Base-by-base conservation (phyloP, 2,329 filamentous ascomycete genomes). In the Scopulariopsis brevicaulis region DNA sequence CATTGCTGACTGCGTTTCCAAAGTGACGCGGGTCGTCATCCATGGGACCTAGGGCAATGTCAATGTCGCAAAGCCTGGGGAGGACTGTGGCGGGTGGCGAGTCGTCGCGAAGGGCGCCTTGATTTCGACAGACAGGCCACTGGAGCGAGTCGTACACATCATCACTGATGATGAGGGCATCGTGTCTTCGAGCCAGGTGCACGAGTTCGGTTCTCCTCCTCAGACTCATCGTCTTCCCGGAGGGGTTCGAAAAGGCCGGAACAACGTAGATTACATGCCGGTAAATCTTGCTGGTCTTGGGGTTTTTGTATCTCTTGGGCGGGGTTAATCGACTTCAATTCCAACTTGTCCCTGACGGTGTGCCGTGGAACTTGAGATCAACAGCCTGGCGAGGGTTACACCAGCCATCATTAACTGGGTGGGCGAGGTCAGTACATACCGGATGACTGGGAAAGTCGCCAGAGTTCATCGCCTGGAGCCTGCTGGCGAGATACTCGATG, bases 141-240 rank as follows among this genome's bases (percentile, higher is more conserved):
- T 92, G 88, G 5, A 97, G 77, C 63, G 93, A 87, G 69, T 97
- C 93, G 68, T 99, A 99, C 11, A 97, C 91, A 69, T 99, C 94
- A 72, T 97, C 93, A 54, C 83, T 83, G 32, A 96, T 78, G 58
- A 96, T 72, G n/a, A 97, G 78, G 7, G 89, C 90, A 68, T 97
- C 85, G 68, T 87, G 83, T 59, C 84, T 77, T 59, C 93, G 80
- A 0, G 93, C 93, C 7, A 96, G 71, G n/a, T 76, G 74, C 25
- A 97, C 84, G 4, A 97, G 78, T 12, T 75, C 75, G 62, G 84
- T 73, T 3, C 94, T 81, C 32, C 87, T 81, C 20, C 71, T 68
- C 3, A 90, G 70, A 15, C 85, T 84, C 85, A 95, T 93, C 3
- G 89, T 91, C 66, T 86, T 87, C 34, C 87, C 90, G 0, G 88